Evolutionary conservation across 257 asterid species (phyloP).

Genomic region (Lithospermum erythrorhizon): DNA sequence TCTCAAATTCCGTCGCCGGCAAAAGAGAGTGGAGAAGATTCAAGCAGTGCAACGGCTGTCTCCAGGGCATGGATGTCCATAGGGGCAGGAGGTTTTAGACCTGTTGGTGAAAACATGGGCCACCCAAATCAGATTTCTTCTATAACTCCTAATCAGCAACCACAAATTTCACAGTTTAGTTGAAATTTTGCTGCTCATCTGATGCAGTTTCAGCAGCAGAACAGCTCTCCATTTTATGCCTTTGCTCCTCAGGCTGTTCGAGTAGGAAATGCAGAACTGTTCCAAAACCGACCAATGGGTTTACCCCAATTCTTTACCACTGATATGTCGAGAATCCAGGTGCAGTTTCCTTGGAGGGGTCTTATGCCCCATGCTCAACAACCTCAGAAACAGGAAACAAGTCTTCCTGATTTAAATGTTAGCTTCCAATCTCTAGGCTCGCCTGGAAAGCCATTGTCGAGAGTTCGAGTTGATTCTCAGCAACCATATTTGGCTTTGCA

Average conservation of each 20-base stretch:
- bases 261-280: conserved; percentile 37
- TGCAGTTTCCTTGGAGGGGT: conserved; percentile 51
- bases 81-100: conserved; percentile 54
- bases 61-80: conserved; percentile 93
- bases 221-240: conserved; percentile 27
- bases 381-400: conserved; percentile 55
- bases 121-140: conserved; percentile 33
- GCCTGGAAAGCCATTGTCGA: conserved; percentile 64
- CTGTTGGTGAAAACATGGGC: conserved; percentile 26
- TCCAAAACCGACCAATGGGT: conserved; percentile 44
- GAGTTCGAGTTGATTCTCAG: conserved; percentile 75
- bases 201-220: conserved; percentile 33
- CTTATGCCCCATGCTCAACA: conserved; percentile 45
- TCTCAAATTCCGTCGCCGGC: conserved; percentile 23
- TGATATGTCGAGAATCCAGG: conserved; percentile 73
- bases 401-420: conserved; percentile 84
- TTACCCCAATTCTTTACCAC: conserved; percentile 52
- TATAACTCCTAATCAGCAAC: conserved; percentile 39
- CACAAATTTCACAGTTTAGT: conserved; percentile 37
- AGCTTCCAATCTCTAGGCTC: conserved; percentile 82
- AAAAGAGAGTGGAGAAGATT: conserved; percentile 32
- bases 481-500: conserved; percentile 98
- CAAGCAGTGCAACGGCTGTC: conserved; percentile 55
- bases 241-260: conserved; percentile 52
- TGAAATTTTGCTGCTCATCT: conserved; percentile 42